Percentiles rank a stretch among this genome's conserved stretches.
Evolutionary conservation across 345 rosid genomes (phyloP).

Genomic region (Gossypium stocksii): DNA sequence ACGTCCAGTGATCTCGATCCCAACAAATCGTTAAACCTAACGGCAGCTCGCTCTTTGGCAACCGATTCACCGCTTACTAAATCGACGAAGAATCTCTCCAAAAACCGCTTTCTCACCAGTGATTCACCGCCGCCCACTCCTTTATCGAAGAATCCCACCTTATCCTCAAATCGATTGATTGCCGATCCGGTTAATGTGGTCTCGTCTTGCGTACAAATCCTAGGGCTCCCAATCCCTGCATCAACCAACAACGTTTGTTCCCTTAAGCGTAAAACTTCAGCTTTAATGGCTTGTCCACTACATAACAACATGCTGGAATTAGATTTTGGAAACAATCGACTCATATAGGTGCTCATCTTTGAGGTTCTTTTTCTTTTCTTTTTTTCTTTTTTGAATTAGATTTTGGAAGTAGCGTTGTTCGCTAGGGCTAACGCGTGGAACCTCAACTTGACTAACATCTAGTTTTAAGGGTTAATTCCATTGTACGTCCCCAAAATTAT

Average conservation of each 20-base stretch:
- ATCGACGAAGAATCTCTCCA: not conserved
- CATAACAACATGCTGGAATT: not conserved
- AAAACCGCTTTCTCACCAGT: not conserved
- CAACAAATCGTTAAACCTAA: constrained; percentile 16
- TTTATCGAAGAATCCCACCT: not conserved
- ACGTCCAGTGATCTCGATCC: constrained; percentile 13
- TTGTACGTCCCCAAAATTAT: not conserved
- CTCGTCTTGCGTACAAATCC: not conserved
- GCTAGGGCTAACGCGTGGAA: not conserved
- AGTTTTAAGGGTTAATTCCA: not conserved
- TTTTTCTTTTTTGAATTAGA: too few relatives aligned
- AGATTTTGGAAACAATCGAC: not conserved
- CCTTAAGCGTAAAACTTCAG: not conserved
- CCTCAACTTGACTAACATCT: not conserved
- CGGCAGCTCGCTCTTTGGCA: constrained; percentile 17
- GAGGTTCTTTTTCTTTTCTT: not conserved
- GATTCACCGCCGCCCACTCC: not conserved
- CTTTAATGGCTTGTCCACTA: not conserved
- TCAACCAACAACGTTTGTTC: not conserved
- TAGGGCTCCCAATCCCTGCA: constrained; percentile 8
- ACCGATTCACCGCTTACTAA: constrained; percentile 2
- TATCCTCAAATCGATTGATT: not conserved
- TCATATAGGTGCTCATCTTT: not conserved
- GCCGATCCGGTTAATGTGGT: not conserved
- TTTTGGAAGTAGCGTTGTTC: too few relatives aligned